Evolutionary conservation across 2,329 filamentous ascomycete species (phyloP), one percentile per base, ranked within the genome.

Genomic region (Basipetospora sp.): DNA sequence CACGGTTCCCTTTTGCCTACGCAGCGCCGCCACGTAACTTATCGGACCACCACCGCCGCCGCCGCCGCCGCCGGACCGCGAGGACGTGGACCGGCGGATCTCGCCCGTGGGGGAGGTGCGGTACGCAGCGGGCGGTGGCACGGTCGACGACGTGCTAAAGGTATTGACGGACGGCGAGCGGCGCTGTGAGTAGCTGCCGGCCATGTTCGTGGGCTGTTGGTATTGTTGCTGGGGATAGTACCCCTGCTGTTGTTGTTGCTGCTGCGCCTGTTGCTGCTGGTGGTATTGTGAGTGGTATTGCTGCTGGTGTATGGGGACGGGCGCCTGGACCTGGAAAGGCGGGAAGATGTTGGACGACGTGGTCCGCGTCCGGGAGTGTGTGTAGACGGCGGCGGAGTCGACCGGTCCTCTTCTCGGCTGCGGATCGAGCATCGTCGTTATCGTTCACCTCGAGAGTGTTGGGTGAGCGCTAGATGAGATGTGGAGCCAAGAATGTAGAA

Each of bases 1-100:
- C 4, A 98, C 90, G 0, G 90, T 98, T 22, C 86, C 90, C 57
- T 96, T 96, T 60, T 98, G 90, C 56, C 87, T 88, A 44, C 90
- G 77, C 62, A 98, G 79, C n/a, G 94, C 69, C 26, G 90, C 87
- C 36, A 98, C 90, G 58, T 98, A 98, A 45, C 85, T 78, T n/a
- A 69, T 69, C 2, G 80, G 62, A 43, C 72, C 65, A 16, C 56
- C 41, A 4, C 50, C 45, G 15, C 46, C 49, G n/a, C n/a, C n/a
- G n/a, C n/a, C 6, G 22, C 22, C 11, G 33, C 63, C 64, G 44
- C 69, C 72, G 16, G 84, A 92, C 49, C 84, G 77, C 36, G 80
- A 81, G 3, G 85, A 93, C 20, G 77, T 83, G 19, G 84, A 92
- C 46, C 86, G 75, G 42, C 81, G 77, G 34, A 79, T 60, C 56